These are phyloP conservation scores for Colletotrichum echinochloae DNA, from an alignment of 2,329 filamentous ascomycete species.

Conservation along the genomic window DNA sequence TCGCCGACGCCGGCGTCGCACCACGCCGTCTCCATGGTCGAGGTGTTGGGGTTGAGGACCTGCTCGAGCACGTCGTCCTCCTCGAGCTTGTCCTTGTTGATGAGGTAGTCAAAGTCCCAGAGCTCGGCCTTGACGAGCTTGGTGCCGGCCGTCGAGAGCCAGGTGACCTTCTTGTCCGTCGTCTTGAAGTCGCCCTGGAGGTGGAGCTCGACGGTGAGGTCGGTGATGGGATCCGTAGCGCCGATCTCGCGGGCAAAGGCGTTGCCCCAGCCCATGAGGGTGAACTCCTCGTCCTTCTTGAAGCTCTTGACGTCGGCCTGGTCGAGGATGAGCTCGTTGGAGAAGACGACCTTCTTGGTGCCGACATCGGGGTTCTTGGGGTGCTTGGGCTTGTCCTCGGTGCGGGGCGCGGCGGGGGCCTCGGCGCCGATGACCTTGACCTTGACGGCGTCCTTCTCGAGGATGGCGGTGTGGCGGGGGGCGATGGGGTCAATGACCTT, in stretches of 20 bases:
- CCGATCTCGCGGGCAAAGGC: constrained; percentile 80
- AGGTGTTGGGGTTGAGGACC: constrained; percentile 81
- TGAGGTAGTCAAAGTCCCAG: constrained; percentile 94
- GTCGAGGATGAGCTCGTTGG: constrained; percentile 81
- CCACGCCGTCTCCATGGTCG: constrained; percentile 78
- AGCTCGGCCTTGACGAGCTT: constrained; percentile 85
- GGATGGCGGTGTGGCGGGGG: constrained; percentile 79
- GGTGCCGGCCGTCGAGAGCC: constrained; percentile 83
- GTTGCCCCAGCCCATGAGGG: constrained; percentile 97
- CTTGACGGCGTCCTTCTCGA: constrained; percentile 77
- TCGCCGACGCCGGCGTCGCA: constrained; percentile 84
- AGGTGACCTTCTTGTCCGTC: constrained; percentile 96
- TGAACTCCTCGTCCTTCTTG: constrained; percentile 89
- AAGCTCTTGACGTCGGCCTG: constrained; percentile 88
- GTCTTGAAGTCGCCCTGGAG: constrained; percentile 93
- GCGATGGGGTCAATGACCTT: constrained; percentile 84
- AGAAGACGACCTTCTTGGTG: constrained; percentile 86
- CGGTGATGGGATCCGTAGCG: constrained; percentile 69
- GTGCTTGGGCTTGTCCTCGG: constrained; percentile 86
- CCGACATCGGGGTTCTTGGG: constrained; percentile 89
- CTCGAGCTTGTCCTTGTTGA: constrained; percentile 94
- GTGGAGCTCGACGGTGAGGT: constrained; percentile 86
- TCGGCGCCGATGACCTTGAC: constrained; percentile 77
- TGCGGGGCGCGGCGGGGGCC: constrained; percentile 70
- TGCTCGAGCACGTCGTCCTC: constrained; percentile 89